Evolutionary conservation across 2,329 filamentous ascomycete species (phyloP).

Genomic region (Botrytis cinerea): DNA sequence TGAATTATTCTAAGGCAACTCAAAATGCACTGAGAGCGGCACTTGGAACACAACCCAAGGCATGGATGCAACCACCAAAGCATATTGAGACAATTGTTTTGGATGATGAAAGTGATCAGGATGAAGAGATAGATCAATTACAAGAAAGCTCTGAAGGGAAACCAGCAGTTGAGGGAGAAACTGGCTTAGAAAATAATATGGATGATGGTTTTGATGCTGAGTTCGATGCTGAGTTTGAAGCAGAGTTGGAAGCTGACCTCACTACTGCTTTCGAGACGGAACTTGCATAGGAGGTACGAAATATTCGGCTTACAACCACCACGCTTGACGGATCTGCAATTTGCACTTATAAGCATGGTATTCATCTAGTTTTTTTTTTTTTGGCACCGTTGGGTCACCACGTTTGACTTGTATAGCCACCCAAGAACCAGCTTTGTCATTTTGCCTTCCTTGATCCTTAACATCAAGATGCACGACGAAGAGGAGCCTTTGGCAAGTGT

Average conservation of each 20-base stretch:
- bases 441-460: not conserved
- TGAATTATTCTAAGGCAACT: constrained; percentile 2
- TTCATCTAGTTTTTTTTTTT: no score
- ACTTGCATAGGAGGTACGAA: not conserved
- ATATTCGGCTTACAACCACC: not conserved
- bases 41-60: constrained; percentile 3
- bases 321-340: not conserved
- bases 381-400: not conserved
- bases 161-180: not conserved
- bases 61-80: constrained; percentile 13
- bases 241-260: constrained; percentile 8
- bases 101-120: constrained; percentile 5
- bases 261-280: constrained; percentile 3
- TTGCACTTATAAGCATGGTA: not conserved
- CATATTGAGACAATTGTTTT: constrained; percentile 7
- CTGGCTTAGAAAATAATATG: not conserved
- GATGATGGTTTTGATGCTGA: not conserved
- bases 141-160: not conserved
- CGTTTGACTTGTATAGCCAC: not conserved
- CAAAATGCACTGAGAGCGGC: not conserved
- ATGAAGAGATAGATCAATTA: not conserved
- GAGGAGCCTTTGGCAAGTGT: not conserved
- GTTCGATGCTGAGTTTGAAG: not conserved
- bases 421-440: not conserved
- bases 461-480: not conserved